Conservation (phyloP, 352 stramenopile species). For the Phytopythium vexans region DNA sequence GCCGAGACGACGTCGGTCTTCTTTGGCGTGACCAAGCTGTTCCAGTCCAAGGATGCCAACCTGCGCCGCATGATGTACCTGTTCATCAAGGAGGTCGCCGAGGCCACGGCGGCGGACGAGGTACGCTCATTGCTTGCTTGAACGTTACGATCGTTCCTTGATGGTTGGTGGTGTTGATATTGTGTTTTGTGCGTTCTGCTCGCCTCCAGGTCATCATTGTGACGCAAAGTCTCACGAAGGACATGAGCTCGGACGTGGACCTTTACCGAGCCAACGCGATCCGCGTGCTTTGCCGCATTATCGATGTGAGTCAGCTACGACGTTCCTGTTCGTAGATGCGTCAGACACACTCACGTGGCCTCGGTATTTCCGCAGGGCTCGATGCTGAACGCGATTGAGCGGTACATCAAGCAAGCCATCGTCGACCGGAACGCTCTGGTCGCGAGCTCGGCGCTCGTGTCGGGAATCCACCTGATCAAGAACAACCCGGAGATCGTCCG, state of each 20-base stretch:
- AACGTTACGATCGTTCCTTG: too few relatives aligned
- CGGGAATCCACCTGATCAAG: conserved; percentile 94
- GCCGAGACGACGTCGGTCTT: conserved; percentile 98
- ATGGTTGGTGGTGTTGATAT: too few relatives aligned
- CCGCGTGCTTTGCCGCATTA: conserved; percentile 96
- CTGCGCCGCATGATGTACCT: conserved; percentile 99
- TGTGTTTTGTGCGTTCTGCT: conserved; percentile 14
- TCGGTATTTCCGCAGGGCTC: conserved; percentile 44
- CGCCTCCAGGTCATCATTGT: conserved; percentile 98
- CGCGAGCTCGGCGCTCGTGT: conserved; percentile 95
- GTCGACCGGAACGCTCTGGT: conserved; percentile 98
- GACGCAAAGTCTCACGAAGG: conserved; percentile 98
- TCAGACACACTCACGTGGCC: background rate
- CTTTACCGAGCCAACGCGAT: conserved; percentile 99
- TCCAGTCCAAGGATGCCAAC: conserved; percentile 98
- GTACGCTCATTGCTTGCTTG: too few relatives aligned
- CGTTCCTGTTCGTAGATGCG: background rate
- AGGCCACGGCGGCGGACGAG: conserved; percentile 87
- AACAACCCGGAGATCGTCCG: conserved; percentile 91
- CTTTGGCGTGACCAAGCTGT: conserved; percentile 99
- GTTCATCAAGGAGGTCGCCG: conserved; percentile 98
- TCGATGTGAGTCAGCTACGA: conserved; percentile 61
- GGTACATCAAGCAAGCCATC: conserved; percentile 99
- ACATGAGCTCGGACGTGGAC: conserved; percentile 98
- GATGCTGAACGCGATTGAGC: conserved; percentile 90